phyloP scores from a whole-genome alignment of 176 grass and related monocot species.

The Oryza meyeriana region DNA sequence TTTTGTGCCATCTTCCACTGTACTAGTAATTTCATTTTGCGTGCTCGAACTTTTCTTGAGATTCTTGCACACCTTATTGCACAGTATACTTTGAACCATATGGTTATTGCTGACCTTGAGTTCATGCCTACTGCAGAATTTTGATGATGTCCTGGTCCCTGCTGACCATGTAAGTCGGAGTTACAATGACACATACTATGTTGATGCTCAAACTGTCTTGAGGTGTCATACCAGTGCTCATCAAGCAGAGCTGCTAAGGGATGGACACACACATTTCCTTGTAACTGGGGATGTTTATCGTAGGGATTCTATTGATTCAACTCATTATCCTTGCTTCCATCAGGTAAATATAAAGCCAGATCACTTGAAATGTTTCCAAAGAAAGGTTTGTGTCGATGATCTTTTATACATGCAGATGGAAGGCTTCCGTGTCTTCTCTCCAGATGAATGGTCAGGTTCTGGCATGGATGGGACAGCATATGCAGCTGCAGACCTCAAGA shows the following conservation, averaged over 20 bases:
- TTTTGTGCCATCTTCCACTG: neutral
- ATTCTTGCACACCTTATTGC: neutral
- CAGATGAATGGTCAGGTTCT: constrained; percentile 73
- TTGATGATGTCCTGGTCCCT: constrained; percentile 91
- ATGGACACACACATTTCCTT: constrained; percentile 89
- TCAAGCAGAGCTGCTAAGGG: constrained; percentile 87
- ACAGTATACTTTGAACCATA: neutral
- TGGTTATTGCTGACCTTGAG: constrained; percentile 25
- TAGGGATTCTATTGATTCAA: constrained; percentile 93
- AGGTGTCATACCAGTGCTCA: constrained; percentile 92
- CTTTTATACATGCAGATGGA: constrained; percentile 66
- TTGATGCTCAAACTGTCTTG: constrained; percentile 67
- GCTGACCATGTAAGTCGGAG: constrained; percentile 88
- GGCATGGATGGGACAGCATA: constrained; percentile 76
- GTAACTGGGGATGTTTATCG: constrained; percentile 97
- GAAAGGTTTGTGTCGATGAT: neutral
- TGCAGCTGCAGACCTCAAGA: constrained; percentile 84
- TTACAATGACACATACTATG: constrained; percentile 98
- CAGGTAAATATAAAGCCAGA: constrained; percentile 39
- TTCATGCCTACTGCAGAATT: constrained; percentile 59
- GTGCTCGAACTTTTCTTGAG: neutral
- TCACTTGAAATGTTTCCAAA: constrained; percentile 3
- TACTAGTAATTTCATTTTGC: neutral
- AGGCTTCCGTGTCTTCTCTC: constrained; percentile 83
- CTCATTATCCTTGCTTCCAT: constrained; percentile 99